Percentiles rank a stretch among this genome's conserved stretches.
phyloP scores from a whole-genome alignment of 2,329 filamentous ascomycete genomes.

The Torrubiella hemipterigena region DNA sequence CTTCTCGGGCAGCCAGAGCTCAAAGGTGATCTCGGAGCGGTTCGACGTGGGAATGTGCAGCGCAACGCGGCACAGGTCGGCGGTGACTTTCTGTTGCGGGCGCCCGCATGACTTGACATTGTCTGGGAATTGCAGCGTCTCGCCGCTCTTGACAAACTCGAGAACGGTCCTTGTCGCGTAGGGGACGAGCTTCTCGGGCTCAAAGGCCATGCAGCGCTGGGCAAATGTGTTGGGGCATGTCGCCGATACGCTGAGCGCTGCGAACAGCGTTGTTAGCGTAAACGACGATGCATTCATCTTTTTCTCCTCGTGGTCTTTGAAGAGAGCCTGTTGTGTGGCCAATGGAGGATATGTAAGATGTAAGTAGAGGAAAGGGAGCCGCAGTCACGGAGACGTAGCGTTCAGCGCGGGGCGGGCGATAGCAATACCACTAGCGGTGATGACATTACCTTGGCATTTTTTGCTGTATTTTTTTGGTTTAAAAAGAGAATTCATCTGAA shows the following conservation, averaged over 20 bases:
- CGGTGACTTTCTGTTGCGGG: slow-evolving; percentile 10
- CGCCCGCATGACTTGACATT: slow-evolving; percentile 23
- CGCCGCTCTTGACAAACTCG: slow-evolving; percentile 5
- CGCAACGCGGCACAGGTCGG: slow-evolving; percentile 10
- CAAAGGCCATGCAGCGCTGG: background rate
- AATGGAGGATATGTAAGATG: too few relatives aligned
- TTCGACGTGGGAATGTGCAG: slow-evolving; percentile 15
- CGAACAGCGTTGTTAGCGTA: too few relatives aligned
- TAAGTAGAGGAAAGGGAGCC: too few relatives aligned
- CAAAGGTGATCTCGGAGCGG: slow-evolving; percentile 30
- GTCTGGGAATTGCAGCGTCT: slow-evolving; percentile 17
- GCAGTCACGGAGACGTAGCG: too few relatives aligned
- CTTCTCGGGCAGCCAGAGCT: slow-evolving; percentile 33
- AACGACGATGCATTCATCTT: too few relatives aligned
- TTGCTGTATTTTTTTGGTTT: too few relatives aligned
- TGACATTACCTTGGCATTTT: too few relatives aligned
- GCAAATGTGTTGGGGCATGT: background rate
- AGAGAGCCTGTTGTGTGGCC: too few relatives aligned
- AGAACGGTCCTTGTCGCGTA: background rate
- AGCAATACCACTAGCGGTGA: too few relatives aligned
- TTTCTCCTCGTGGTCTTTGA: too few relatives aligned
- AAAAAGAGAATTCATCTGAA: too few relatives aligned
- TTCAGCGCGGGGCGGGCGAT: too few relatives aligned
- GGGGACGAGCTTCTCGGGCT: background rate
- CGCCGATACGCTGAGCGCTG: background rate